These are phyloP conservation scores for Coemansia sp. DNA, from an alignment of 192 early-diverging fungal species.

Conservation along the genomic window DNA sequence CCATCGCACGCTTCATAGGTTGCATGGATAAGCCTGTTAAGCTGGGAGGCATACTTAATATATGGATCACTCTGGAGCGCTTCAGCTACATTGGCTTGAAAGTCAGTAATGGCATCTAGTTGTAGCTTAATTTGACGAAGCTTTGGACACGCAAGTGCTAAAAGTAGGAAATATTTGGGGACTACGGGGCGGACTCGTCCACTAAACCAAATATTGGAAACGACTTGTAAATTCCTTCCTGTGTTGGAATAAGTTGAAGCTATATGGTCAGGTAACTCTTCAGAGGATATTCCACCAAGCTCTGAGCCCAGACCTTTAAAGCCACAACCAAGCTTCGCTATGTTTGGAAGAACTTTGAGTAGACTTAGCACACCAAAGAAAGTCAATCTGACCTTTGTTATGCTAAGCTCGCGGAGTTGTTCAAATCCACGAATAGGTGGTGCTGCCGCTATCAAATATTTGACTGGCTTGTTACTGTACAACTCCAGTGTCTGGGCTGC, in stretches of 20 bases:
- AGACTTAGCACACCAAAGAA: background rate
- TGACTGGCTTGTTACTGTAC: background rate
- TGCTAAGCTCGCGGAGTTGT: background rate
- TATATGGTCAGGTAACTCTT: background rate
- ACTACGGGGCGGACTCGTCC: background rate
- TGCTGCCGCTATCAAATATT: background rate
- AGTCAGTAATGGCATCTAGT: background rate
- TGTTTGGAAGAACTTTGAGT: no score
- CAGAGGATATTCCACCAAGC: background rate
- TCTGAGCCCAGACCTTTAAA: background rate
- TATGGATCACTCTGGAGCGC: no score
- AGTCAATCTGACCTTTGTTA: background rate
- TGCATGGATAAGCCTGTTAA: no score
- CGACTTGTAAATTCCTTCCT: background rate
- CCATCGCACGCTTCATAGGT: no score
- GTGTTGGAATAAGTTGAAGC: background rate
- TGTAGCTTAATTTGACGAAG: background rate
- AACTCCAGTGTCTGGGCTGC: background rate
- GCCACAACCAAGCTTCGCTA: background rate
- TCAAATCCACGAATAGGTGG: background rate
- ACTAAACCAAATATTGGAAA: background rate
- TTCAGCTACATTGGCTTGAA: background rate
- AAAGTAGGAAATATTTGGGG: background rate
- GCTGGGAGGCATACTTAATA: no score
- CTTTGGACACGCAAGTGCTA: background rate